These are phyloP conservation scores for Dovyalis caffra DNA, from an alignment of 345 rosid genomes.

Conservation along the genomic window DNA sequence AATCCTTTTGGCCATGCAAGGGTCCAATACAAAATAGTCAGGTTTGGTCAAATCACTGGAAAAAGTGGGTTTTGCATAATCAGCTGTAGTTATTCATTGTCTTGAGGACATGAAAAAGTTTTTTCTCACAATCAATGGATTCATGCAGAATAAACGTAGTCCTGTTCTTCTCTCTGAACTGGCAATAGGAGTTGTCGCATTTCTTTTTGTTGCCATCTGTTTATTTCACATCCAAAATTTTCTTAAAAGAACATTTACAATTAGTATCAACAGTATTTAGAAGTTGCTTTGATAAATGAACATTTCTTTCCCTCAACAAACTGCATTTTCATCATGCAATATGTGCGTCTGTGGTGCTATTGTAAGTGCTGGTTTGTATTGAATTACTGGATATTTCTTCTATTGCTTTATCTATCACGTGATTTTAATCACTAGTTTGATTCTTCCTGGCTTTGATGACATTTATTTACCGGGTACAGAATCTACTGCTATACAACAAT, in stretches of 20 bases:
- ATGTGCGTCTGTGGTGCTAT: not conserved
- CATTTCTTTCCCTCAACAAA: not conserved
- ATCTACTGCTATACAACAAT: not conserved
- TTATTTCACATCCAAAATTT: not conserved
- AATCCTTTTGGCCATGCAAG: conserved; percentile 69
- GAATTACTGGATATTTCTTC: not conserved
- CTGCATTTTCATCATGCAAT: not conserved
- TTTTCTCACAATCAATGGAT: not conserved
- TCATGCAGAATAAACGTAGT: not conserved
- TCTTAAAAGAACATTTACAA: not conserved
- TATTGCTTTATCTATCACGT: not conserved
- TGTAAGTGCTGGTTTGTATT: not conserved
- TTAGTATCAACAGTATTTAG: not conserved
- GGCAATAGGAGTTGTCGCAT: not conserved
- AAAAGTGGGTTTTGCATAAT: conserved; percentile 15
- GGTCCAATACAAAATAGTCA: conserved; percentile 48
- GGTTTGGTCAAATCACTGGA: conserved; percentile 27
- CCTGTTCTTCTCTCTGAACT: not conserved
- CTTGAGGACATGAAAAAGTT: not conserved
- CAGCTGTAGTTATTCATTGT: not conserved
- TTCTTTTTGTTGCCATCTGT: not conserved
- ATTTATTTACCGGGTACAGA: not conserved
- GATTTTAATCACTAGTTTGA: not conserved
- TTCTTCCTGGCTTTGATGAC: not conserved
- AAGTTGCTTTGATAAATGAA: not conserved